Evolutionary conservation across 441 rosid species (phyloP).

Genomic region (Flueggea neowawraea): DNA sequence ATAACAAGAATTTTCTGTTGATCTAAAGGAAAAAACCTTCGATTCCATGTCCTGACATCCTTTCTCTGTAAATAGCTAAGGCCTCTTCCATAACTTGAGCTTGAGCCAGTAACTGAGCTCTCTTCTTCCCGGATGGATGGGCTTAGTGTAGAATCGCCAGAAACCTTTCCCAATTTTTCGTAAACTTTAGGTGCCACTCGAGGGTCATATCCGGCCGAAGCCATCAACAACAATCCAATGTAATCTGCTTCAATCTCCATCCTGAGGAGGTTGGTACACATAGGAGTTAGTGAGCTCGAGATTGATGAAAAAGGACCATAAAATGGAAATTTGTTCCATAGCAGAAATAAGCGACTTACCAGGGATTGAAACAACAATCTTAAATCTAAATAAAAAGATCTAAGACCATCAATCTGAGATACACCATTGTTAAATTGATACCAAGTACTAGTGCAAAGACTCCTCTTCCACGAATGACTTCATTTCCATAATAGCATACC

Average conservation of each 20-base stretch:
- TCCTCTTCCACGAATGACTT: no score
- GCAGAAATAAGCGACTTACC: no score
- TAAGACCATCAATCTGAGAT: no score
- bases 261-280: constrained; percentile 22
- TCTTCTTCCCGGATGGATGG: constrained; percentile 91
- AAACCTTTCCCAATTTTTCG: constrained; percentile 71
- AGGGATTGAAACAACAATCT: no score
- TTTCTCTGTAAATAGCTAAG: constrained; percentile 59
- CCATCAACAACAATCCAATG: constrained; percentile 67
- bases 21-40: constrained; percentile 86
- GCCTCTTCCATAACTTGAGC: constrained; percentile 98
- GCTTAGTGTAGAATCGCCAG: constrained; percentile 67
- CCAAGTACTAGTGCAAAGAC: no score
- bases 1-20: no score
- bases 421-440: no score
- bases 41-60: constrained; percentile 43
- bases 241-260: constrained; percentile 90
- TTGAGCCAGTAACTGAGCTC: constrained; percentile 66
- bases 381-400: no score
- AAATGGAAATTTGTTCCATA: no score
- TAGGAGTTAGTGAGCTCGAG: neutral
- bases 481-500: no score
- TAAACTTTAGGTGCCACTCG: constrained; percentile 76
- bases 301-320: no score
- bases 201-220: constrained; percentile 95